phyloP scores from a whole-genome alignment of 192 early-diverging fungal species.

The Entomortierella parvispora region DNA sequence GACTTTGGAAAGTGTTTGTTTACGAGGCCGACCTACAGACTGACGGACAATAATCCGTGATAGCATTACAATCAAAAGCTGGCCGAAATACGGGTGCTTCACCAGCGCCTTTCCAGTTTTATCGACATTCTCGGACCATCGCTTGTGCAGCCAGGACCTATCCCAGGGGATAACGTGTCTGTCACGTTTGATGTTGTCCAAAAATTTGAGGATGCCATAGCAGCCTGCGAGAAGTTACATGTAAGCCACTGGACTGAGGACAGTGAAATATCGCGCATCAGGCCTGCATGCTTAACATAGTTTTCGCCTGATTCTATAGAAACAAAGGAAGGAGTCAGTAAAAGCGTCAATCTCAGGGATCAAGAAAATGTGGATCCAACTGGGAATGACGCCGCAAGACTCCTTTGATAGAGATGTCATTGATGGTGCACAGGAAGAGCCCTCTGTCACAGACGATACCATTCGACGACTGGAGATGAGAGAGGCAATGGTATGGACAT shows the following conservation, averaged over 20 bases:
- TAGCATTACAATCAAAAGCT: constrained; percentile 45
- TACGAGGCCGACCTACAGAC: background rate
- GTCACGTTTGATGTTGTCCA: constrained; percentile 33
- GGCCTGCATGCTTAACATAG: background rate
- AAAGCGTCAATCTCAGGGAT: constrained; percentile 17
- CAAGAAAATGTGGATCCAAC: constrained; percentile 35
- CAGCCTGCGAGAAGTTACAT: constrained; percentile 30
- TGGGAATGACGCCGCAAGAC: constrained; percentile 27
- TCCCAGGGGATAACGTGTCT: constrained; percentile 28
- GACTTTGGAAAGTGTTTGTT: too few relatives aligned
- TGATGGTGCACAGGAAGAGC: background rate
- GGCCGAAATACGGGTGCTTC: constrained; percentile 16
- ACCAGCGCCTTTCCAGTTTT: constrained; percentile 15
- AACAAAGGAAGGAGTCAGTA: constrained; percentile 16
- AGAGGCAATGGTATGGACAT: constrained; percentile 10
- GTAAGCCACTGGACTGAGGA: background rate
- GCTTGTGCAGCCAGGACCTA: constrained; percentile 28
- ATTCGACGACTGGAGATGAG: constrained; percentile 32
- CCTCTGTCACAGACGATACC: constrained; percentile 27
- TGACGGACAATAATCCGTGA: background rate
- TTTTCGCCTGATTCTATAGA: constrained; percentile 5
- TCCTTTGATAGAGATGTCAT: constrained; percentile 34
- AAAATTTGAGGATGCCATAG: constrained; percentile 37
- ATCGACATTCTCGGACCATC: constrained; percentile 29
- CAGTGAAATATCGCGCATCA: background rate